These are phyloP conservation scores for Pythium chondricola DNA, from an alignment of 352 stramenopile genomes.

Conservation along the genomic window DNA sequence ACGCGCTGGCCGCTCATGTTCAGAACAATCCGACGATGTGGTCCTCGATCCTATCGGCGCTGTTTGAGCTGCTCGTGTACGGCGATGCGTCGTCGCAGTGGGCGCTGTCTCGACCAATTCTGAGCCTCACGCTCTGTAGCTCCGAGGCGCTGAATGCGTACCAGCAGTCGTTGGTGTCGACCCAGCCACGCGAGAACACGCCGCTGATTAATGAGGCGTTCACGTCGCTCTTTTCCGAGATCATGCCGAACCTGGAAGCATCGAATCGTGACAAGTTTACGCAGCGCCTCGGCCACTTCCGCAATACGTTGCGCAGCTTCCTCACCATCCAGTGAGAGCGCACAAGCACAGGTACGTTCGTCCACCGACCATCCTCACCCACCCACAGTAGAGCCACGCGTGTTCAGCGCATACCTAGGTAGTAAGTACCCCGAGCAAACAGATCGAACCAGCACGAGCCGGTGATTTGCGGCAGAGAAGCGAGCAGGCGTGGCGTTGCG, in stretches of 20 bases:
- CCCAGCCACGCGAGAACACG: constrained; percentile 92
- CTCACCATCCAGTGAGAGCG: constrained; percentile 76
- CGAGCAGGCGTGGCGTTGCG: too few species aligned
- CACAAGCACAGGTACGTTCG: constrained; percentile 3
- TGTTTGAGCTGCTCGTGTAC: constrained; percentile 98
- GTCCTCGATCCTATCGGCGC: constrained; percentile 75
- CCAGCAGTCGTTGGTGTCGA: constrained; percentile 93
- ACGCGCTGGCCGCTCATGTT: constrained; percentile 88
- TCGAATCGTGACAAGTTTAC: constrained; percentile 98
- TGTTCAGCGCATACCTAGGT: too few species aligned
- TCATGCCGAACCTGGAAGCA: constrained; percentile 94
- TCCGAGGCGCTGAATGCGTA: constrained; percentile 90
- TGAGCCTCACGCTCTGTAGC: constrained; percentile 96
- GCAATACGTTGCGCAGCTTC: constrained; percentile 92
- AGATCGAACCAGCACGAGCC: too few species aligned
- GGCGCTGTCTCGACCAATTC: constrained; percentile 95
- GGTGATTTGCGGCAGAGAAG: too few species aligned
- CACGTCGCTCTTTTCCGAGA: constrained; percentile 92
- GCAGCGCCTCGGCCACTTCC: constrained; percentile 95
- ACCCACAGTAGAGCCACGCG: too few species aligned
- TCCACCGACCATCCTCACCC: too few species aligned
- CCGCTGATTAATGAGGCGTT: constrained; percentile 94
- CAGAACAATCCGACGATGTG: constrained; percentile 91
- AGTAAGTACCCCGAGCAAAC: too few species aligned
- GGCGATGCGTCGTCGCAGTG: constrained; percentile 96